Percentiles rank a stretch among this genome's conserved stretches.
phyloP scores from a whole-genome alignment of 2,329 filamentous ascomycete species.

The Setomelanomma holmii region DNA sequence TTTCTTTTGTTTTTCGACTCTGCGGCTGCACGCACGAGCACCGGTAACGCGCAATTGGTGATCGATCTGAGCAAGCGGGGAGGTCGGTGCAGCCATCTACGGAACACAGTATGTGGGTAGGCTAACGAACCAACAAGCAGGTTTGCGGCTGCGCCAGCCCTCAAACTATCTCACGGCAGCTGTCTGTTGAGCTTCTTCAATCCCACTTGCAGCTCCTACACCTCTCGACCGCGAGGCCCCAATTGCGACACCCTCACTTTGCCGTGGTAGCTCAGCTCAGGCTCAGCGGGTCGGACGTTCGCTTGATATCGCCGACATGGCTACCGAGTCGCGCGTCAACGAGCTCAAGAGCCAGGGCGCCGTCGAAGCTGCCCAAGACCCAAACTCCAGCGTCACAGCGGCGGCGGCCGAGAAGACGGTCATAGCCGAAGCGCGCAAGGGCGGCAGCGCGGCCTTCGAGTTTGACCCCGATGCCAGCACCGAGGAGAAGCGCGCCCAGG shows the following conservation, averaged over 20 bases:
- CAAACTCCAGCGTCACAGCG: constrained; percentile 70
- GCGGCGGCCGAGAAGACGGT: constrained; percentile 76
- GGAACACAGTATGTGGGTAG: constrained; percentile 6
- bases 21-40: background rate
- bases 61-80: background rate
- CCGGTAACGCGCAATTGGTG: background rate
- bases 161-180: background rate
- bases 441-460: constrained; percentile 79
- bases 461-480: constrained; percentile 87
- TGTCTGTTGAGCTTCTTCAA: constrained; percentile 1
- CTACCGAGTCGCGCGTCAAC: constrained; percentile 44
- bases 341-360: constrained; percentile 85
- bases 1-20: background rate
- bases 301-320: constrained; percentile 31
- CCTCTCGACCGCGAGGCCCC: constrained; percentile 1
- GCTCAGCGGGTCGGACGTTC: constrained; percentile 10
- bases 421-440: constrained; percentile 77
- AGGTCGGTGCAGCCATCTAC: constrained; percentile 14
- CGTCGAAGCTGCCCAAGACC: constrained; percentile 77
- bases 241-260: too few relatives aligned
- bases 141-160: constrained; percentile 20
- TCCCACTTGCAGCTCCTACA: background rate
- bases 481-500: constrained; percentile 84
- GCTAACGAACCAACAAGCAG: constrained; percentile 20
- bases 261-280: too few relatives aligned